Percentiles rank a stretch among this genome's conserved stretches.
These are phyloP conservation scores for Solanum gracilifrons DNA, from an alignment of 257 asterid genomes.

Conservation along the genomic window DNA sequence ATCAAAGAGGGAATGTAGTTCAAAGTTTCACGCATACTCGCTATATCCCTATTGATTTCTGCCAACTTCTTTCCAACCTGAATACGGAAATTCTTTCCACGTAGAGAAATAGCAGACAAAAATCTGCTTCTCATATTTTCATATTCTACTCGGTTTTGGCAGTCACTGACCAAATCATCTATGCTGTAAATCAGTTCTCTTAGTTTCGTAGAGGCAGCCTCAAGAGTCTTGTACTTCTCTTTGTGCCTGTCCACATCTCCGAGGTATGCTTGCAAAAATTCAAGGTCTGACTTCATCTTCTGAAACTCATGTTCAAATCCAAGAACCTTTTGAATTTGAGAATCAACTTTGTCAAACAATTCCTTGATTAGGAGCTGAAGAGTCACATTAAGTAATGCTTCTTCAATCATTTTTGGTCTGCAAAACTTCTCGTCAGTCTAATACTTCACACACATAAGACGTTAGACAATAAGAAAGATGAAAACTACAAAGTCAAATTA, in stretches of 20 bases:
- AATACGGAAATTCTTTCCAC: not conserved
- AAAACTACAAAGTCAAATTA: not conserved
- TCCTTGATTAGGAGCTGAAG: not conserved
- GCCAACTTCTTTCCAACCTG: constrained; percentile 6
- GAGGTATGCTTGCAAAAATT: constrained; percentile 1
- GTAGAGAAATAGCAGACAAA: not conserved
- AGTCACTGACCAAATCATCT: constrained; percentile 11
- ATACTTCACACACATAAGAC: not conserved
- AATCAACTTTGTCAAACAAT: not conserved
- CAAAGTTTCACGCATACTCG: not conserved
- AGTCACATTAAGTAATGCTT: not conserved
- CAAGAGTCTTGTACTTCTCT: not conserved
- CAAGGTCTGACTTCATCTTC: not conserved
- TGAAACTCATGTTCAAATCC: constrained; percentile 3
- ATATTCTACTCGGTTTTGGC: constrained; percentile 5
- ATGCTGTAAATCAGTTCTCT: constrained; percentile 7
- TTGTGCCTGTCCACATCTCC: not conserved
- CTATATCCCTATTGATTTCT: constrained; percentile 2
- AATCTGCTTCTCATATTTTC: not conserved
- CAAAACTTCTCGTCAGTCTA: not conserved
- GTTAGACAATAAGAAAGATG: not conserved
- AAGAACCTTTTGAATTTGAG: not conserved
- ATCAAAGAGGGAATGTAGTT: not conserved
- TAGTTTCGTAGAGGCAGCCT: not conserved
- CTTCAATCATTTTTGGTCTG: not conserved